Conservation (phyloP, 1,139 yeast species). For the Sugiyamaella grinbergsii region DNA sequence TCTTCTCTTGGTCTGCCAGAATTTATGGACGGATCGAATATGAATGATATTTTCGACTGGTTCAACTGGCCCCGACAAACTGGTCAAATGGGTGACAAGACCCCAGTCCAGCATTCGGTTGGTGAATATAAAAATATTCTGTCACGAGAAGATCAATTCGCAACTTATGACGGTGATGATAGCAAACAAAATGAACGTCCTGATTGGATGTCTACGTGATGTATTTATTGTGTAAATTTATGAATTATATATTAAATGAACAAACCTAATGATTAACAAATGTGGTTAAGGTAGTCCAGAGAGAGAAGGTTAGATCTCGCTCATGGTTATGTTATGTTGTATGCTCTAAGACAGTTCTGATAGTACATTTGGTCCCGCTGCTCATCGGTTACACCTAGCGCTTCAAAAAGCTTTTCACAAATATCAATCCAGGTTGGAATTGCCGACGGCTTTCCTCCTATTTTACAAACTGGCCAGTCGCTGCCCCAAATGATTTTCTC, state of each 20-base stretch:
- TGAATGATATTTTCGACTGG: conserved; percentile 27
- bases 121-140: conserved; percentile 28
- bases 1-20: conserved; percentile 15
- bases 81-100: conserved; percentile 18
- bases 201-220: conserved; percentile 18
- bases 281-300: no score
- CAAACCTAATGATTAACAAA: no score
- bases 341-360: conserved; percentile 9
- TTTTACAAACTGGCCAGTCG: conserved; percentile 50
- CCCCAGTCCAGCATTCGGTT: conserved; percentile 27
- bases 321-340: conserved; percentile 4
- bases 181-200: conserved; percentile 10
- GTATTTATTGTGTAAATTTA: conserved; percentile 3
- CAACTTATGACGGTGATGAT: conserved; percentile 2
- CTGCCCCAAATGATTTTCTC: conserved; percentile 47
- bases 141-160: conserved; percentile 20
- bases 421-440: conserved; percentile 31
- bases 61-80: conserved; percentile 32
- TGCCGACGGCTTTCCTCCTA: conserved; percentile 30
- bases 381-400: conserved; percentile 10
- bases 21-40: conserved; percentile 18
- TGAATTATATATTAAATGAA: background rate
- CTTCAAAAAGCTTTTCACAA: conserved; percentile 22
- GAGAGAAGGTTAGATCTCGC: no score
- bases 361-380: conserved; percentile 16